Percentiles rank a stretch among this genome's conserved stretches.
phyloP scores from a whole-genome alignment of 2,329 filamentous ascomycete species.

The Coniochaeta ligniaria region DNA sequence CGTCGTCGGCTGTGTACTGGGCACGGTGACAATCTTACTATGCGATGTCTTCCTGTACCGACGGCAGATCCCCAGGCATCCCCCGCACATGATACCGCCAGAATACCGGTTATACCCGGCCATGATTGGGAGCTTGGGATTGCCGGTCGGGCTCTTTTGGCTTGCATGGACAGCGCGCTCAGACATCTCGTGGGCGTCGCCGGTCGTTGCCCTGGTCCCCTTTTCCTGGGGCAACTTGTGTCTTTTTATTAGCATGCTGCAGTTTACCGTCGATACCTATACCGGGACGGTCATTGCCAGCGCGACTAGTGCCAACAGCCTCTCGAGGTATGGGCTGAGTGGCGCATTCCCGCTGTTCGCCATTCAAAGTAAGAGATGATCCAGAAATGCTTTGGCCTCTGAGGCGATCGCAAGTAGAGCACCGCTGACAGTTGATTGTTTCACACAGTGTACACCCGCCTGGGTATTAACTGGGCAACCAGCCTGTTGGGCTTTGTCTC shows the following conservation, averaged over 20 bases:
- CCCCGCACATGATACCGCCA: slow-evolving; percentile 32
- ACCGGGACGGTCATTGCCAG: slow-evolving; percentile 47
- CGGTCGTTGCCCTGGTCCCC: slow-evolving; percentile 41
- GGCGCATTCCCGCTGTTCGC: slow-evolving; percentile 55
- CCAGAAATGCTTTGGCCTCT: neutral
- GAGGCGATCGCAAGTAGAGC: neutral
- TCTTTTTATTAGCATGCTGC: slow-evolving; percentile 46
- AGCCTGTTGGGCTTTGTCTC: slow-evolving; percentile 41
- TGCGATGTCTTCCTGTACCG: slow-evolving; percentile 36
- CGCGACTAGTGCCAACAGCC: slow-evolving; percentile 51
- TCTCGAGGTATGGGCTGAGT: slow-evolving; percentile 48
- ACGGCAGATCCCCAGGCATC: slow-evolving; percentile 21
- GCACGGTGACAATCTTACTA: slow-evolving; percentile 29
- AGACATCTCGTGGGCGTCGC: slow-evolving; percentile 40
- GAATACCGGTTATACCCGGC: slow-evolving; percentile 53
- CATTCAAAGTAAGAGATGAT: slow-evolving; percentile 38
- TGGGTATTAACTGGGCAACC: slow-evolving; percentile 39
- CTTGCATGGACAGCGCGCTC: slow-evolving; percentile 48
- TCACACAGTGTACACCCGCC: slow-evolving; percentile 29
- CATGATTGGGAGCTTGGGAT: slow-evolving; percentile 47
- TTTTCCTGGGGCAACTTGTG: slow-evolving; percentile 56
- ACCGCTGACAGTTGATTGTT: slow-evolving; percentile 6
- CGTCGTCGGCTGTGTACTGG: slow-evolving; percentile 36
- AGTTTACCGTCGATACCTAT: slow-evolving; percentile 51
- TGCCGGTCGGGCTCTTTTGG: slow-evolving; percentile 51